Evolutionary conservation across 2,329 filamentous ascomycete species (phyloP), one percentile per base, ranked within the genome.

Genomic region (Ceratocystis ficicola): DNA sequence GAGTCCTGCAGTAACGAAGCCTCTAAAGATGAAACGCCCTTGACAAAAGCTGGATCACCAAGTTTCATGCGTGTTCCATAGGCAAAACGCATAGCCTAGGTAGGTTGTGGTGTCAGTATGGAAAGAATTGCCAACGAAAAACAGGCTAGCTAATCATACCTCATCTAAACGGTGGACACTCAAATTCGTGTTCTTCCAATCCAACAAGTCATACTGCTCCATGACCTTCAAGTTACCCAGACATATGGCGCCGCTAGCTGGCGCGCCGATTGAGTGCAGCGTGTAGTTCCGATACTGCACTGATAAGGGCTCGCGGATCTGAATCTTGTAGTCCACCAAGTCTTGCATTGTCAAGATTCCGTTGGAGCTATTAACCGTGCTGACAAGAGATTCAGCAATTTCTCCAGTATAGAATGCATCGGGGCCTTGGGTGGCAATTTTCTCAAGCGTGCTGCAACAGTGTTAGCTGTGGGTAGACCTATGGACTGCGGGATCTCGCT

Each of bases 321-420:
- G 78, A n/a, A 88, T 78, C 0, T 81, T 80, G 76, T 96, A 97
- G 69, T 85, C 83, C 50, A 77, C 76, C 36, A 96, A 77, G 75
- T 97, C 93, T 0, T 85, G 81, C 1, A 94, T 73, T 0, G 89
- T 92, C 86, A 96, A 91, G 10, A 84, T 93, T n/a, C 93, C 93
- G 69, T 92, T 90, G 1, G 79, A 76, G 0, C 79, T 77, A 71
- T 86, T 84, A 20, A 96, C 75, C 0, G 85, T 82, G 17, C 82
- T 77, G 70, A 96, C 86, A 66, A 87, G 92, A 0, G 86, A 83
- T 70, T 90, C 78, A 30, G 91, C 88, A 57, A 93, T 85, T 0
- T 83, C 77, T 0, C 90, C 89, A 0, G 76, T 77, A 73, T 95
- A 94, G 71, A 94, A 92, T 1, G 81, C 85, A 72, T 89, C 83